phyloP scores from a whole-genome alignment of 441 rosid genomes.

The Populus hybrid region DNA sequence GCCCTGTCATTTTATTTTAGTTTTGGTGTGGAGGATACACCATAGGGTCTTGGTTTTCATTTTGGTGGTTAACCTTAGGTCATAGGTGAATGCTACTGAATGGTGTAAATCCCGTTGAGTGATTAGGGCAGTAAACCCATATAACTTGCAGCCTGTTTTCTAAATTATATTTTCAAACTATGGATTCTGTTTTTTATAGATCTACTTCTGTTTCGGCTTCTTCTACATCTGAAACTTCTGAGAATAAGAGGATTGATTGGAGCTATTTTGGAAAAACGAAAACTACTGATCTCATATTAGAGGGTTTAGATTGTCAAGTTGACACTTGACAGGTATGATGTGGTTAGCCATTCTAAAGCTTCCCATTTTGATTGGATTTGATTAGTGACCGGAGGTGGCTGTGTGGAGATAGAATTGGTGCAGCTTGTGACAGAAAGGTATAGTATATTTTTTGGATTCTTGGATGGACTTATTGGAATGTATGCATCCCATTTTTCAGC shows the following conservation, averaged over 20 bases:
- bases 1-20: neutral
- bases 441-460: conserved; percentile 10
- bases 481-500: conserved; percentile 1
- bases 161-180: too few species aligned
- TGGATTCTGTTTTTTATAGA: too few species aligned
- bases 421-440: conserved; percentile 7
- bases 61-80: neutral
- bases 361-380: conserved; percentile 12
- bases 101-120: too few species aligned
- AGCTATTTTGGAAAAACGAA: conserved; percentile 10
- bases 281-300: neutral
- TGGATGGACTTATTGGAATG: conserved; percentile 7
- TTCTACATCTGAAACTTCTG: too few species aligned
- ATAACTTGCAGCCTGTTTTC: too few species aligned
- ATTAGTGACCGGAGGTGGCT: neutral
- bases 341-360: neutral
- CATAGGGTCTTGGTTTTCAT: conserved; percentile 9
- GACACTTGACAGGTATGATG: conserved; percentile 7
- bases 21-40: conserved; percentile 6
- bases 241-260: conserved; percentile 1
- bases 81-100: too few species aligned
- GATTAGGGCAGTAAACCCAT: too few species aligned
- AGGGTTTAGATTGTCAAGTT: conserved; percentile 13
- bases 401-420: conserved; percentile 8
- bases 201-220: too few species aligned